Percentiles rank a stretch among this genome's conserved stretches.
These are phyloP conservation scores for Coemansia sp. DNA, from an alignment of 192 early-diverging fungal species.

Conservation along the genomic window DNA sequence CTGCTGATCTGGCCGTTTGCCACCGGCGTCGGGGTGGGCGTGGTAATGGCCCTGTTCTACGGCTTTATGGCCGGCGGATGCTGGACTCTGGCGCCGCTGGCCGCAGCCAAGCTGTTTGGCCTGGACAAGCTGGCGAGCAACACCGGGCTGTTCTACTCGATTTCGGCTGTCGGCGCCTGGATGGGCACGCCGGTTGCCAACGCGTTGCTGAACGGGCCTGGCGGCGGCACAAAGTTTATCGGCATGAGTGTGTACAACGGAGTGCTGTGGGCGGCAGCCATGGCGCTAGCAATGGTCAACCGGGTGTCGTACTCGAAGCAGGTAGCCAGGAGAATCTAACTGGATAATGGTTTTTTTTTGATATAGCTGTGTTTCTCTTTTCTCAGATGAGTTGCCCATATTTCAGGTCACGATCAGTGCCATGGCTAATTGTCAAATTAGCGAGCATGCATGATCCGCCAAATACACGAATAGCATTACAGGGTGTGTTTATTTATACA, in stretches of 20 bases:
- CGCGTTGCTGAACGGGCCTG: constrained; percentile 38
- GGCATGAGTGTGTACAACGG: constrained; percentile 44
- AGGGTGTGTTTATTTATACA: no score
- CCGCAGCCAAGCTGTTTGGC: constrained; percentile 45
- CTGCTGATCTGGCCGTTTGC: constrained; percentile 49
- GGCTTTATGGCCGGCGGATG: constrained; percentile 41
- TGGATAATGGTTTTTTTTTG: no score
- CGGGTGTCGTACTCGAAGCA: constrained; percentile 21
- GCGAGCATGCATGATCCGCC: no score
- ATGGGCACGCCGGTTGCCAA: constrained; percentile 38
- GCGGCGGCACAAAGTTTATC: constrained; percentile 24
- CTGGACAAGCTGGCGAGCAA: constrained; percentile 41
- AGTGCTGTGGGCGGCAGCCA: constrained; percentile 37
- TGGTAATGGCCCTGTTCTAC: constrained; percentile 37
- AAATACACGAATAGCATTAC: no score
- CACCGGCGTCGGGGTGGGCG: constrained; percentile 29
- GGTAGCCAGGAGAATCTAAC: no score
- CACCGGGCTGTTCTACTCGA: constrained; percentile 43
- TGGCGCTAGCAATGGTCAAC: constrained; percentile 21
- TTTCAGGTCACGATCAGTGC: no score
- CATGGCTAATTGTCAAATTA: no score
- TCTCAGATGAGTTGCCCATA: no score
- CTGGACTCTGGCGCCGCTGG: constrained; percentile 47
- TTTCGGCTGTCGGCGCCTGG: constrained; percentile 40
- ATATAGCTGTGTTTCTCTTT: no score